Evolutionary conservation across 768 basidiomycete species (phyloP), one percentile per base, ranked within the genome.

Genomic region (Dentipellis fragilis): DNA sequence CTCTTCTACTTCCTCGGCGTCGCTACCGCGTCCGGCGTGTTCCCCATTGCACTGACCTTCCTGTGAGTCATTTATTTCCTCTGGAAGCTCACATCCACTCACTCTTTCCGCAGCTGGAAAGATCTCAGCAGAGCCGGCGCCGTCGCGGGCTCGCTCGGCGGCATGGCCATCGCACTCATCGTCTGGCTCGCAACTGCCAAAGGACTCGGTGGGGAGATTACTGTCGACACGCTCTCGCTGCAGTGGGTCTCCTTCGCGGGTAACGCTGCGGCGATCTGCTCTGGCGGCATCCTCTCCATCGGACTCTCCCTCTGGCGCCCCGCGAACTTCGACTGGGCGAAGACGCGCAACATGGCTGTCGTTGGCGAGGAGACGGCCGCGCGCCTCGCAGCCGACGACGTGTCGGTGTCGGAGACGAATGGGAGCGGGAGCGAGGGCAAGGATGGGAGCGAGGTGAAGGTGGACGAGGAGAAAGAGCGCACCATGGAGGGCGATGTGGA

Each of bases 281-380:
- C 63, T 10, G 65, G 67, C 4, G 66, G 63, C 17, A 49, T 66
- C 10, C 47, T 67, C 10, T 63, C 66, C 0, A 56, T 63, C 17
- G 61, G 59, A 2, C 52, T 66, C 6, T 64, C 65, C 16, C 57
- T 65, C 16, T 63, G 59, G 60, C 57, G 61, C 21, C 67, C 66
- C 11, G 67, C 62, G 39, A 62, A 67, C 47, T 66, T 65, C 49
- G 63, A 66, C 40, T 68, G 63, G 61, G 66, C 65, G 49, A 62
- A 62, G 55, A 61, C 63, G 36, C 47, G 64, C 16, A 51, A 46
- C 14, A 64, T 65, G 58, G 42, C 21, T n/a, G 21, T 40, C 17
- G 52, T 59, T 7, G 40, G 57, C 47, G 61, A 63, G 40, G 12
- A 57, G 58, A 16, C 39, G 3, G 22, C 37, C 19, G 10, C 40